A percentile compares a stretch with the other conserved stretches of the same genome.
phyloP scores from a whole-genome alignment of 2,329 filamentous ascomycete genomes.

The Pyricularia sp. region DNA sequence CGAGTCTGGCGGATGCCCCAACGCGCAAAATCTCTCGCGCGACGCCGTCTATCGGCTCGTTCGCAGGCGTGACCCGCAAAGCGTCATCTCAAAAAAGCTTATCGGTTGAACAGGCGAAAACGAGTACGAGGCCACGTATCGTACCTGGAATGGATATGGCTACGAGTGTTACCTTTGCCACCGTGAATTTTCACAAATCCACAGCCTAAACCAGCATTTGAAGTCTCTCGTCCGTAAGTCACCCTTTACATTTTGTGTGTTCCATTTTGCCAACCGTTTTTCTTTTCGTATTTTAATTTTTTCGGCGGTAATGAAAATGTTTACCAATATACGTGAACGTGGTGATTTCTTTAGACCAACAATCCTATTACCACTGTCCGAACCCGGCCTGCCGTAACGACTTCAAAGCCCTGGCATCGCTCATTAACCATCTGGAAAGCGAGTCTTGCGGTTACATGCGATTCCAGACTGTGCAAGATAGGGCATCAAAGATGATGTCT shows the following conservation, averaged over 20 bases:
- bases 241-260: no score
- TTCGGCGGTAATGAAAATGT: neutral
- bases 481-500: conserved; percentile 13
- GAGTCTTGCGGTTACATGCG: conserved; percentile 28
- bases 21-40: conserved; percentile 33
- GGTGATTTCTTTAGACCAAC: conserved; percentile 22
- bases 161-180: no score
- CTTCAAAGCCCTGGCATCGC: conserved; percentile 27
- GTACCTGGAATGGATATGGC: no score
- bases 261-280: no score
- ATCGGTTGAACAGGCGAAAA: no score
- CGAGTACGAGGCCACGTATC: no score
- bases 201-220: no score
- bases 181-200: no score
- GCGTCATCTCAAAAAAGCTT: conserved; percentile 40
- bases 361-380: conserved; percentile 30
- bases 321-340: neutral
- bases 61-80: conserved; percentile 32
- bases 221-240: no score
- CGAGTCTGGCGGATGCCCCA: conserved; percentile 42
- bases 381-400: conserved; percentile 22
- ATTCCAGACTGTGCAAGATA: conserved; percentile 24
- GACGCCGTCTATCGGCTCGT: conserved; percentile 36
- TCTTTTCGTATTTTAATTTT: neutral
- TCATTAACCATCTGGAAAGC: conserved; percentile 34